Evolutionary conservation across 805 yeast species (phyloP), one percentile per base, ranked within the genome.

Genomic region (Candida orba): DNA sequence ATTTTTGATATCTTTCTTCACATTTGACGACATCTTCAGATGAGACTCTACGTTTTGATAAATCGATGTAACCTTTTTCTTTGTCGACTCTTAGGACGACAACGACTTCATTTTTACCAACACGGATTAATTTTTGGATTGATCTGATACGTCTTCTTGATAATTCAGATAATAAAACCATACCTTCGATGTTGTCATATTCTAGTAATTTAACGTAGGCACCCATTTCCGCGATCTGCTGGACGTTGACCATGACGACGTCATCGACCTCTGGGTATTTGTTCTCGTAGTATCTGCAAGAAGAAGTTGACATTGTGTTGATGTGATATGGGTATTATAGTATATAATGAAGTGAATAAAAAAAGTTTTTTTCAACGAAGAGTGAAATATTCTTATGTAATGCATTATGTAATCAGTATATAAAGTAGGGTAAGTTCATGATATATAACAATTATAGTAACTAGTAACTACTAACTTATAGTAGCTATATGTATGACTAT

Each of bases 91-190:
- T 84, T 62, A 93, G 75, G 9, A 93, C 99, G 47, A 93, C 97
- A 30, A 91, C 99, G 44, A 93, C 97, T 69, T 93, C 99, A 63
- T 93, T 93, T 65, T 95, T 88, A 52, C 99, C 99, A 51, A 93
- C 98, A 72, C 98, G 84, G 66, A 93, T 90, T 64, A 89, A 78
- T 66, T 93, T 93, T 69, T 93, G 99, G 62, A 93, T 93, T 42
- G 97, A 88, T 67, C 99, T 80, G 60, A 93, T 93, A 73, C 99
- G 95, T 76, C 99, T 88, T 78, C 99, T 86, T 32, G 98, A 90
- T 56, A 93, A 77, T 71, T 93, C 99, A 35, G 95, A 84, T 58
- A 93, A 77, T 53, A 93, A 73, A 46, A 93, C 95, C 99, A 93
- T 93, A 60, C 99, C 99, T 69, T 93, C 99, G 62, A 93, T 91